Percentiles rank a stretch among this genome's conserved stretches.
Conservation (phyloP, 2,329 filamentous ascomycete species). For the Colletotrichum coccodes region DNA sequence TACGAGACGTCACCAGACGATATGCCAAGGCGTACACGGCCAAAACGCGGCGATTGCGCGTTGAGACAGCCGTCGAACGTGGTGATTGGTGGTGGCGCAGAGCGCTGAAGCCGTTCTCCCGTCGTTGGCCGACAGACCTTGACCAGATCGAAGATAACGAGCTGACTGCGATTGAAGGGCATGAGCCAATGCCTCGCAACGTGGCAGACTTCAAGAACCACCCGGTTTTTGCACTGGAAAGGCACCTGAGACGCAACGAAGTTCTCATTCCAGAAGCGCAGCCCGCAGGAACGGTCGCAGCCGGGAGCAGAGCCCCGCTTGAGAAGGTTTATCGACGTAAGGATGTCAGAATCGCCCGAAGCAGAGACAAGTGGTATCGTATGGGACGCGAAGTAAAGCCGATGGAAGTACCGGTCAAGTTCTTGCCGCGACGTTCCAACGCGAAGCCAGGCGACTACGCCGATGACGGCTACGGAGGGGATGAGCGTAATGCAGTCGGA, state of each 20-base stretch:
- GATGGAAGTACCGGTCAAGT: constrained; percentile 85
- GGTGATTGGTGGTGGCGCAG: constrained; percentile 64
- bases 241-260: constrained; percentile 86
- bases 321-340: constrained; percentile 85
- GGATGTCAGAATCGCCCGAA: constrained; percentile 83
- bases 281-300: constrained; percentile 80
- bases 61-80: constrained; percentile 69
- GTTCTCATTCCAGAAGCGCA: constrained; percentile 78
- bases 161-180: constrained; percentile 74
- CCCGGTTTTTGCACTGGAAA: constrained; percentile 83
- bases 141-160: constrained; percentile 88
- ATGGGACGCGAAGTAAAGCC: constrained; percentile 82
- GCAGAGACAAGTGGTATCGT: constrained; percentile 90
- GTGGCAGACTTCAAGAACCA: constrained; percentile 90
- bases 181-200: constrained; percentile 87
- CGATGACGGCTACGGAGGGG: constrained; percentile 55
- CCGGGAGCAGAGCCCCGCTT: constrained; percentile 69
- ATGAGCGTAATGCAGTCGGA: constrained; percentile 56
- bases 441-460: constrained; percentile 36
- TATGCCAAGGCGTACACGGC: constrained; percentile 91
- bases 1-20: constrained; percentile 85
- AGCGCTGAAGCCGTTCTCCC: constrained; percentile 59
- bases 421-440: constrained; percentile 63
- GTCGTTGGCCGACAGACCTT: constrained; percentile 64
- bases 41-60: constrained; percentile 84